A percentile compares a stretch with the other conserved stretches of the same genome.
phyloP scores from a whole-genome alignment of 192 early-diverging fungal species.

The Entophlyctis luteolus region DNA sequence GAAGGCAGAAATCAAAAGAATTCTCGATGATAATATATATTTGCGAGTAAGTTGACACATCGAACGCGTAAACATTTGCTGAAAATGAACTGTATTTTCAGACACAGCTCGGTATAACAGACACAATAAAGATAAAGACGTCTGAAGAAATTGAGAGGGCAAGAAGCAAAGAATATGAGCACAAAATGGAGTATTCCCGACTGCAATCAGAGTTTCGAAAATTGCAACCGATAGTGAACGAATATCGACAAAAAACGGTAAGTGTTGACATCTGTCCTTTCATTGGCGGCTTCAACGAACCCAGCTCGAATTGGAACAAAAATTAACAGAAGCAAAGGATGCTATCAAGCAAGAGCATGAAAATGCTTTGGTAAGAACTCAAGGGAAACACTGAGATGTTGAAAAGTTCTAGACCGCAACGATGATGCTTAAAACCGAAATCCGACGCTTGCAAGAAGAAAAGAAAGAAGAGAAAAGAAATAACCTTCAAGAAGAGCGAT shows the following conservation, averaged over 20 bases:
- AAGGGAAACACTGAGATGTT: neutral
- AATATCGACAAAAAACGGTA: slow-evolving; percentile 43
- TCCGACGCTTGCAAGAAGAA: slow-evolving; percentile 40
- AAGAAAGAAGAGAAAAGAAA: slow-evolving; percentile 23
- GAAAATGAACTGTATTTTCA: no score
- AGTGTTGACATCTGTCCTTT: neutral
- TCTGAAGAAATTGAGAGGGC: slow-evolving; percentile 27
- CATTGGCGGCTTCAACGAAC: neutral
- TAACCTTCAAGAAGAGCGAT: slow-evolving; percentile 30
- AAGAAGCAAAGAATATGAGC: slow-evolving; percentile 44
- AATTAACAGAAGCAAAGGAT: slow-evolving; percentile 37
- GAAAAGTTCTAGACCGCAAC: slow-evolving; percentile 29
- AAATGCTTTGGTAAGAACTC: slow-evolving; percentile 31
- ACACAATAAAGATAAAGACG: slow-evolving; percentile 42
- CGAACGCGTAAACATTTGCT: no score
- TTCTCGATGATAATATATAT: slow-evolving; percentile 34
- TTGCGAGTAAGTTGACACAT: neutral
- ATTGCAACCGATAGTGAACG: slow-evolving; percentile 41
- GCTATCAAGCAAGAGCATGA: slow-evolving; percentile 41
- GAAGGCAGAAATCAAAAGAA: slow-evolving; percentile 20
- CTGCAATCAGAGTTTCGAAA: slow-evolving; percentile 38
- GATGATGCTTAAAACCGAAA: slow-evolving; percentile 46
- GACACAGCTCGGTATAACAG: slow-evolving; percentile 49
- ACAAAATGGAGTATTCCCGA: slow-evolving; percentile 48
- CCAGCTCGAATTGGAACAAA: slow-evolving; percentile 38